Percentiles rank a stretch among this genome's conserved stretches.
Evolutionary conservation across 202 grass and related monocot genomes (phyloP).

Genomic region (Eragrostis tef): DNA sequence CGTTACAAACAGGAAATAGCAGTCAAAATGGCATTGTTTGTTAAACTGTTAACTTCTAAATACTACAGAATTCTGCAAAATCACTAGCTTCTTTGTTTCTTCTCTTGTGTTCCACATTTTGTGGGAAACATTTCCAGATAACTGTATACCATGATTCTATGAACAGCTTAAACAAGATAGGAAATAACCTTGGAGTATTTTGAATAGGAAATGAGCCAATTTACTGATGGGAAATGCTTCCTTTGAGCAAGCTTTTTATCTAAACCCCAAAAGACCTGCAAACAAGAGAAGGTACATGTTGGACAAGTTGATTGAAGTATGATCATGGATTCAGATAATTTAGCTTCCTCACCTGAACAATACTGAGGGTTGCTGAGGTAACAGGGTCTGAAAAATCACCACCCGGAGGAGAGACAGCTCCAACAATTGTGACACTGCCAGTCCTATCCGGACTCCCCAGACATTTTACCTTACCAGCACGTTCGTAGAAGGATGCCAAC

Average conservation of each 20-base stretch:
- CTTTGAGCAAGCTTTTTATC: conserved; percentile 99
- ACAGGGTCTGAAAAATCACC: conserved; percentile 91
- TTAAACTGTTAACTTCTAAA: neutral
- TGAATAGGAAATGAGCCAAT: conserved; percentile 99
- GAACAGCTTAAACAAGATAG: conserved; percentile 10
- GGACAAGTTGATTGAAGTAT: neutral
- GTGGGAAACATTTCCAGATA: neutral
- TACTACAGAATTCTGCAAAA: neutral
- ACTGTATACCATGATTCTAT: neutral
- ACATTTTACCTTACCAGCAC: conserved; percentile 90
- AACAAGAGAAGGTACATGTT: conserved; percentile 26
- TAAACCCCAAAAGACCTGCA: conserved; percentile 98
- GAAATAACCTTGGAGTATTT: conserved; percentile 89
- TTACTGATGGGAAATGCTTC: conserved; percentile 99
- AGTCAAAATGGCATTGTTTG: neutral
- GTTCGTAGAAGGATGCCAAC: conserved; percentile 95
- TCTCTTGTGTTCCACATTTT: conserved; percentile 24
- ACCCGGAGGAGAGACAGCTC: conserved; percentile 79
- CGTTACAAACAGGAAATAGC: neutral
- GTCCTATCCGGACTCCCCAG: conserved; percentile 69
- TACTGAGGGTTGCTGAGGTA: conserved; percentile 81
- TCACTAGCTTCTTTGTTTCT: neutral
- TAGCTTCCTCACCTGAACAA: conserved; percentile 60
- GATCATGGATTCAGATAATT: neutral
- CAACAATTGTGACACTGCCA: conserved; percentile 86